These are phyloP conservation scores for Blastobotrys niveus DNA, from an alignment of 1,139 yeast species.

Conservation along the genomic window DNA sequence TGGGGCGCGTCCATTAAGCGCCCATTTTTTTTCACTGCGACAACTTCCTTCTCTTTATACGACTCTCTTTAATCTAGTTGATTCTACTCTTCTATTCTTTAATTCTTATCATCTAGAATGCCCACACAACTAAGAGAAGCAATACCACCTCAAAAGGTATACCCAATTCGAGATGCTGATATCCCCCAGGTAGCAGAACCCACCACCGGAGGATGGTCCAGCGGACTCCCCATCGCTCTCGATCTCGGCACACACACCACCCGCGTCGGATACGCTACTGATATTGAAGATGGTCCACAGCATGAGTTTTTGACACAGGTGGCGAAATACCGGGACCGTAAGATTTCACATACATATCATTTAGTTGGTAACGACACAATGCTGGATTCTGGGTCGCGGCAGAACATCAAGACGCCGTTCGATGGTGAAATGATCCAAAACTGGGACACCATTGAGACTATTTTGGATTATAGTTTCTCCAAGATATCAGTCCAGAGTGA, in stretches of 20 bases:
- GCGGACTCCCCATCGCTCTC: conserved; percentile 64
- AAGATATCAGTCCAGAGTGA: conserved; percentile 55
- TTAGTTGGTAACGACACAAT: conserved; percentile 79
- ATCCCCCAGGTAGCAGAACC: conserved; percentile 41
- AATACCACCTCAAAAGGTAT: conserved; percentile 41
- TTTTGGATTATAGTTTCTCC: conserved; percentile 76
- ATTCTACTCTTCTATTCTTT: not conserved
- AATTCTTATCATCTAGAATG: conserved; percentile 4
- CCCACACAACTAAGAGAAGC: conserved; percentile 14
- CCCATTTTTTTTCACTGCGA: not conserved
- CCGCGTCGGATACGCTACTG: conserved; percentile 64
- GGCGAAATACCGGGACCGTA: conserved; percentile 75
- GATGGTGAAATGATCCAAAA: conserved; percentile 84
- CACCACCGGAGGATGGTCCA: conserved; percentile 46
- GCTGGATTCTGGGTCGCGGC: conserved; percentile 61
- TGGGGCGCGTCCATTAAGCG: too few species aligned
- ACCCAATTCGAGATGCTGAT: conserved; percentile 45
- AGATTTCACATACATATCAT: conserved; percentile 55
- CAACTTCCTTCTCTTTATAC: not conserved
- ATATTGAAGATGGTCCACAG: conserved; percentile 43
- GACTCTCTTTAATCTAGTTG: not conserved
- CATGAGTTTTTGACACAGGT: conserved; percentile 64
- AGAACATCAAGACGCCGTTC: conserved; percentile 70
- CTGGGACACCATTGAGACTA: conserved; percentile 85
- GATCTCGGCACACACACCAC: conserved; percentile 62